Conservation (phyloP, 2,329 filamentous ascomycete genomes). For the Fusarium setosum region DNA sequence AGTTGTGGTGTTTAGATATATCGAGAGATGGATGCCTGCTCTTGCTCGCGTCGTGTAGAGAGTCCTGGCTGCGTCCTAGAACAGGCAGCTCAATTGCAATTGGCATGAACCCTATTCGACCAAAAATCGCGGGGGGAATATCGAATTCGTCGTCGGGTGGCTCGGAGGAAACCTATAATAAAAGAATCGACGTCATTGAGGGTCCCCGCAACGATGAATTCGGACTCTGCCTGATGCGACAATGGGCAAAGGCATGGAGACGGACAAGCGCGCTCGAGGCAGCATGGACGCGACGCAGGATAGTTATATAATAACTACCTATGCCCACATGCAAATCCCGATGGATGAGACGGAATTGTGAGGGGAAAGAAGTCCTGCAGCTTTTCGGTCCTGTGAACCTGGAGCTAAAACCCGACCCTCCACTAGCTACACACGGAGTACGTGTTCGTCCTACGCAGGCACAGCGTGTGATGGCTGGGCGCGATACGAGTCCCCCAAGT, state of each 20-base stretch:
- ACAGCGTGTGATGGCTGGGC: background rate
- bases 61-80: background rate
- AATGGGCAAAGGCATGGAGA: slow-evolving; percentile 31
- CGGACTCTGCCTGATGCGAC: slow-evolving; percentile 26
- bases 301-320: too few relatives aligned
- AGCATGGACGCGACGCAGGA: slow-evolving; percentile 3
- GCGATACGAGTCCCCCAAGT: slow-evolving; percentile 1
- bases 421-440: too few relatives aligned
- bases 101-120: too few relatives aligned
- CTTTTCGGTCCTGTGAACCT: slow-evolving; percentile 31
- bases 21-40: background rate
- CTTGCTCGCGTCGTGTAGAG: background rate
- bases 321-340: slow-evolving; percentile 9
- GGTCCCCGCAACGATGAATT: slow-evolving; percentile 24
- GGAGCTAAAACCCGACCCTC: slow-evolving; percentile 9
- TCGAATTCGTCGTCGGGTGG: slow-evolving; percentile 21
- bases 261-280: slow-evolving; percentile 8
- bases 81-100: slow-evolving; percentile 1
- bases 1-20: background rate
- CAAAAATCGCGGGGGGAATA: slow-evolving; percentile 5
- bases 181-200: slow-evolving; percentile 39
- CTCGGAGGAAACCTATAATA: slow-evolving; percentile 20
- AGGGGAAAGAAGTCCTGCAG: slow-evolving; percentile 35
- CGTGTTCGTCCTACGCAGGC: slow-evolving; percentile 18
- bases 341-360: background rate